Evolutionary conservation across 2,329 filamentous ascomycete genomes (phyloP), one percentile per base, ranked within the genome.

Genomic region (Claviceps africana): DNA sequence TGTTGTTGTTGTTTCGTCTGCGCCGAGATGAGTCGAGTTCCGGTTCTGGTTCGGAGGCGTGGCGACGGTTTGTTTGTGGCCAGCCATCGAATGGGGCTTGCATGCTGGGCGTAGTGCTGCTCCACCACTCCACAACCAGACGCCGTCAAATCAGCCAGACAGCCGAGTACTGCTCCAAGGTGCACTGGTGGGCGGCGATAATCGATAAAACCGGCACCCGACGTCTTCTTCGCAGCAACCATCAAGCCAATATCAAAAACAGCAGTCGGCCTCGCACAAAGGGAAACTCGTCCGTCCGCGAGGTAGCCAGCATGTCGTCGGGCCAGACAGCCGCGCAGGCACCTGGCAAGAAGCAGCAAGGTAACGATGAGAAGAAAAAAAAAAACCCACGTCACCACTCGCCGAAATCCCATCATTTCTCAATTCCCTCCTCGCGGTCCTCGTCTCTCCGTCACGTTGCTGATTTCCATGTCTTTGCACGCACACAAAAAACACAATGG

Each of bases 261-360:
- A n/a, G n/a, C 4, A 25, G 40, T 2, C 21, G 17, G 13, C 13
- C 11, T 19, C 8, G 39, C 39, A 42, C 10, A 5, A 43, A 43
- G 7, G 17, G 40, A 10, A 13, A 22, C 40, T 21, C 21, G 17
- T 43, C 11, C 11, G 2, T 25, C 40, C 21, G 9, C 11, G 11
- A 21, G 22, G 40, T 19, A 7, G 15, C 10, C 31, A 47, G 19
- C 45, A 47, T 47, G 45, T 47, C 45, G 53, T 51, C 53, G 35
- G 47, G 51, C 11, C 45, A 50, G 52, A 48, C 37, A 30, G 44
- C 39, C 25, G 25, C 42, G 52, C 64, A 77, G 70, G 74, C 60
- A 63, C 76, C 52, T 72, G 73, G 80, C 40, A 86, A 82, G 71
- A 85, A 85, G 74, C 85, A 88, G 72, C 83, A 88, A 74, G 85